phyloP scores from a whole-genome alignment of 176 grass and related monocot species.

The Rhynchospora tenuis region DNA sequence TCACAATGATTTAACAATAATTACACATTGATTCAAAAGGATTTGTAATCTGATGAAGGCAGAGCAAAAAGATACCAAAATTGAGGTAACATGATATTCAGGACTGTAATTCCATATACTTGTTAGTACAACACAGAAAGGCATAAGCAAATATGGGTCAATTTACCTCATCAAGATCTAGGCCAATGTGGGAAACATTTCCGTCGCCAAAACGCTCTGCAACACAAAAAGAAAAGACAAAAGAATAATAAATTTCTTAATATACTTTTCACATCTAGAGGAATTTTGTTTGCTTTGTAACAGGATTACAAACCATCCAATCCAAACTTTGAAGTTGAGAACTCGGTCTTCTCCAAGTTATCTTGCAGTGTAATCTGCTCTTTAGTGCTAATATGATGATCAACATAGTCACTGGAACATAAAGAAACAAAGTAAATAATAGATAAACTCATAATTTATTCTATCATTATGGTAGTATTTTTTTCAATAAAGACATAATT shows the following conservation, averaged over 20 bases:
- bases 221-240: constrained; percentile 15
- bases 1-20: neutral
- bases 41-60: neutral
- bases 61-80: neutral
- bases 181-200: constrained; percentile 87
- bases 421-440: constrained; percentile 13
- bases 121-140: constrained; percentile 1
- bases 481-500: neutral
- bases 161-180: constrained; percentile 94
- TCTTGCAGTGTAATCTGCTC: constrained; percentile 99
- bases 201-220: constrained; percentile 99
- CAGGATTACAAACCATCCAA: constrained; percentile 76
- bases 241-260: neutral
- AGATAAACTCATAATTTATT: neutral
- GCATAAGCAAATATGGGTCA: neutral
- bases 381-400: constrained; percentile 94
- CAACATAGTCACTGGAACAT: constrained; percentile 53
- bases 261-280: neutral
- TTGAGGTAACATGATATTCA: neutral
- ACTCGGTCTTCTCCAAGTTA: constrained; percentile 72
- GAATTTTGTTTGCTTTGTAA: neutral
- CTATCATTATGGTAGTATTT: neutral
- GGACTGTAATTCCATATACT: neutral
- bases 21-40: neutral
- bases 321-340: constrained; percentile 82